These are phyloP conservation scores for Fusarium coicis DNA, from an alignment of 2,329 filamentous ascomycete species.

Conservation along the genomic window DNA sequence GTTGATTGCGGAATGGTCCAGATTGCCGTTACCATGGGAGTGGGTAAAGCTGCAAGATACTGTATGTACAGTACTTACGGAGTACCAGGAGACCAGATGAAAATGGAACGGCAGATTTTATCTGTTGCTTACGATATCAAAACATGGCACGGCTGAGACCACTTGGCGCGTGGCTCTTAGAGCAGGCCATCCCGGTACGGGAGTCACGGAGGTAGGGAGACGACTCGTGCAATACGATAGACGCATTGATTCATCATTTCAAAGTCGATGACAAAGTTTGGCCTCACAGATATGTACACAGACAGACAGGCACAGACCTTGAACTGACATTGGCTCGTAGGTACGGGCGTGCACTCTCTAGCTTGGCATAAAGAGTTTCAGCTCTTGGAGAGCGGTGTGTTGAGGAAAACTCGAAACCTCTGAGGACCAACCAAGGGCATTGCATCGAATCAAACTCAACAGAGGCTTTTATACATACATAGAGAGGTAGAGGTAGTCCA, in stretches of 20 bases:
- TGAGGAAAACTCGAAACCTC: background rate
- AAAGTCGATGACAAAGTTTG: background rate
- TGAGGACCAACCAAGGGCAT: background rate
- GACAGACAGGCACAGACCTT: background rate
- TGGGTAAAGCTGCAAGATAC: conserved; percentile 14
- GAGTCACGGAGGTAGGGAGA: background rate
- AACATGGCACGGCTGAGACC: background rate
- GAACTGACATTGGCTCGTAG: conserved; percentile 7
- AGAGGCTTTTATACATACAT: background rate
- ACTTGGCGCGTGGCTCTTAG: background rate
- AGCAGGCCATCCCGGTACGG: background rate
- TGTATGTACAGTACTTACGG: background rate
- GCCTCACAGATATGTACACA: background rate
- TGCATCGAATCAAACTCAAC: background rate
- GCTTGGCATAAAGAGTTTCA: background rate
- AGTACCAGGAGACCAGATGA: conserved; percentile 2
- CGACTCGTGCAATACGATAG: background rate
- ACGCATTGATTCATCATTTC: background rate
- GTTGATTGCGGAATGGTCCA: background rate
- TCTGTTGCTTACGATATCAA: conserved; percentile 1
- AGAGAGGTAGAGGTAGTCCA: background rate
- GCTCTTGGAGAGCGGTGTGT: background rate
- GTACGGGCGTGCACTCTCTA: background rate
- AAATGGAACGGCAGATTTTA: conserved; percentile 13
- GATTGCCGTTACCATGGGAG: conserved; percentile 9